Evolutionary conservation across 441 rosid genomes (phyloP), one percentile per base, ranked within the genome.

Genomic region (Brassica hybrid): DNA sequence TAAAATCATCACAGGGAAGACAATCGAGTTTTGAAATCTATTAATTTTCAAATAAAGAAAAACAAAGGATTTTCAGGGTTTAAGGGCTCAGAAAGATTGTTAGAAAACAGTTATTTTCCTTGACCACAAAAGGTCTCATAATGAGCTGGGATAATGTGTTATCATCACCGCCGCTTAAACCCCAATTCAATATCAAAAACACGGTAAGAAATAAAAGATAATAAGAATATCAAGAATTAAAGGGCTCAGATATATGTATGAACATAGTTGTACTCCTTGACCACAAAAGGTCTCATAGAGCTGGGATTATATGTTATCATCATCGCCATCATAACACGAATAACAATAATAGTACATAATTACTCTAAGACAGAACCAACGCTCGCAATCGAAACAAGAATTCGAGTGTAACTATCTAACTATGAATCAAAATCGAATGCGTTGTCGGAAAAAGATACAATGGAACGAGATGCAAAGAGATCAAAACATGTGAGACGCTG

Each of bases 61-160:
- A 45, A 5, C 13, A 45, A 13, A 45, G n/a, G 54, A 4, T 4
- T 27, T 0, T 27, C 32, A 27, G 32, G 32, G 32, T 4, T 27
- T 27, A 27, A 27, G 32, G 32, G 32, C 32, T 27, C 32, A 27
- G 32, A 27, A 27, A 27, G 6, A 27, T 21, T 27, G 32, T 27
- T 27, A 77, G 84, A 84, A 84, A 56, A 66, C 68, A 69, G 6
- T 83, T 38, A 69, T 82, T 65, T 83, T 87, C 91, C 83, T 23
- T 83, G 84, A 78, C 91, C 84, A 10, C 65, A 69, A 75, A 69
- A 83, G 89, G 90, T 45, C 89, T 89, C 90, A 84, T 88, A 89
- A 84, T 88, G 94, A 89, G 92, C 90, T 90, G 90, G 92, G 94
- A 84, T 86, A 60, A 75, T 63, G 25, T 80, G 78, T 83, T 27